Evolutionary conservation across 2,329 filamentous ascomycete species (phyloP).

Genomic region (Paraphoma chrysanthemicola): DNA sequence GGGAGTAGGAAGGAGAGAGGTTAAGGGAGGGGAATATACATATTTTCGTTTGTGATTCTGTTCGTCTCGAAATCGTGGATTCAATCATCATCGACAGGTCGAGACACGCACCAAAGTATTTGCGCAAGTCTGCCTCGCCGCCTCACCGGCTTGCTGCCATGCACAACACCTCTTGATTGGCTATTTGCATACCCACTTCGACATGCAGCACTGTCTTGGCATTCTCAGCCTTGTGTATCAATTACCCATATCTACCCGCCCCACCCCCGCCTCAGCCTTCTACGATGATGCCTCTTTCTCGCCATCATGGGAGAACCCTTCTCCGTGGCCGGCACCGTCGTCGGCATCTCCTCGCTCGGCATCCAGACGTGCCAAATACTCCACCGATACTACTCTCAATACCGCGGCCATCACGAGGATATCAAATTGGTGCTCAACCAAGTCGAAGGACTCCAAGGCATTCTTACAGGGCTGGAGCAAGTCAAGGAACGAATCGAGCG

Average conservation of each 20-base stretch:
- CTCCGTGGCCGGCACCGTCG: conserved; percentile 4
- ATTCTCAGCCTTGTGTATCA: neutral
- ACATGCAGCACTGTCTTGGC: neutral
- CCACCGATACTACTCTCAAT: conserved; percentile 11
- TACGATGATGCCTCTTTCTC: neutral
- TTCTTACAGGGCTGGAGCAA: conserved; percentile 2
- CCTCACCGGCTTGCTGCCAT: neutral
- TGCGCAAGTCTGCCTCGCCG: neutral
- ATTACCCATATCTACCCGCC: neutral
- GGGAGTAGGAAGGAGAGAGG: no score
- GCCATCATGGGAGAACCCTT: neutral
- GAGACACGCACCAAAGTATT: neutral
- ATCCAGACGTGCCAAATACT: conserved; percentile 19
- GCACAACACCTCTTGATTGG: neutral
- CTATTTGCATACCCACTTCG: neutral
- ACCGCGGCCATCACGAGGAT: conserved; percentile 7
- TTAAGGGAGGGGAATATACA: neutral
- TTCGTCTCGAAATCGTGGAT: no score
- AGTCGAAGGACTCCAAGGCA: conserved; percentile 9
- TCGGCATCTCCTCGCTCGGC: conserved; percentile 17
- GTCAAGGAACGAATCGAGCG: conserved; percentile 11
- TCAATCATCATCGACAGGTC: neutral
- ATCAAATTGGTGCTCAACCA: conserved; percentile 5
- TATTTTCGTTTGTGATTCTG: neutral
- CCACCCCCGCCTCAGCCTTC: neutral